phyloP scores from a whole-genome alignment of 352 stramenopile genomes.

The Globisporangium lucens region DNA sequence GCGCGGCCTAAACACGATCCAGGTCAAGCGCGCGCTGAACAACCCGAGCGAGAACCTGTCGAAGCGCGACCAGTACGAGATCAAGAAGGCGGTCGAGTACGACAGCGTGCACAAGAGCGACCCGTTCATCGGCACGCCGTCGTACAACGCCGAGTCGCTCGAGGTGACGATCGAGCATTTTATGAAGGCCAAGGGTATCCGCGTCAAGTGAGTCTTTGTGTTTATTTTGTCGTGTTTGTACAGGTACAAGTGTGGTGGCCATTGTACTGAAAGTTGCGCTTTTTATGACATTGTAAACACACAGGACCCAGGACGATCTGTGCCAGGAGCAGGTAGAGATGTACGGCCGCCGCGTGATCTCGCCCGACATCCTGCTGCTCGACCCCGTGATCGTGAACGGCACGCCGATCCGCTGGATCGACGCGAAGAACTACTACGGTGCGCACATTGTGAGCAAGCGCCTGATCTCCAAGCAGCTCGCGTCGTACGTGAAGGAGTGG shows the following conservation, averaged over 20 bases:
- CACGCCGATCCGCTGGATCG: slow-evolving; percentile 82
- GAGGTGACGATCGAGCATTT: slow-evolving; percentile 75
- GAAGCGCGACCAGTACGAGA: slow-evolving; percentile 69
- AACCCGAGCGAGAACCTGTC: slow-evolving; percentile 43
- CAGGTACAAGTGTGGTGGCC: not conserved
- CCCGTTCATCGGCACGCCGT: slow-evolving; percentile 62
- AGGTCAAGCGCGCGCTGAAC: slow-evolving; percentile 63
- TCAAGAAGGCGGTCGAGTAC: slow-evolving; percentile 68
- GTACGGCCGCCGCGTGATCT: slow-evolving; percentile 75
- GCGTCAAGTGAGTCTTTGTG: slow-evolving; percentile 54
- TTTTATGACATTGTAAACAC: not conserved
- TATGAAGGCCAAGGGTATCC: slow-evolving; percentile 65
- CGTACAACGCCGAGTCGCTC: slow-evolving; percentile 73
- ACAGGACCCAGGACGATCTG: slow-evolving; percentile 67
- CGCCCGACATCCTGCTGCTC: slow-evolving; percentile 75
- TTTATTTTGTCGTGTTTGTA: not conserved
- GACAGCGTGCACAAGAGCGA: slow-evolving; percentile 86
- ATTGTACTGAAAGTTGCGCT: not conserved
- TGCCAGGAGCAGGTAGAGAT: slow-evolving; percentile 56
- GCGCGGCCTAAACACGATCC: slow-evolving; percentile 55
- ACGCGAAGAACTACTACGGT: slow-evolving; percentile 88
- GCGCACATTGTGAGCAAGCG: slow-evolving; percentile 88
- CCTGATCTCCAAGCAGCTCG: slow-evolving; percentile 75
- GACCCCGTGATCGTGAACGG: slow-evolving; percentile 83
- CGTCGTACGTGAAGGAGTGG: slow-evolving; percentile 86